Evolutionary conservation across 2,329 filamentous ascomycete species (phyloP).

Genomic region (Fusarium sp.): DNA sequence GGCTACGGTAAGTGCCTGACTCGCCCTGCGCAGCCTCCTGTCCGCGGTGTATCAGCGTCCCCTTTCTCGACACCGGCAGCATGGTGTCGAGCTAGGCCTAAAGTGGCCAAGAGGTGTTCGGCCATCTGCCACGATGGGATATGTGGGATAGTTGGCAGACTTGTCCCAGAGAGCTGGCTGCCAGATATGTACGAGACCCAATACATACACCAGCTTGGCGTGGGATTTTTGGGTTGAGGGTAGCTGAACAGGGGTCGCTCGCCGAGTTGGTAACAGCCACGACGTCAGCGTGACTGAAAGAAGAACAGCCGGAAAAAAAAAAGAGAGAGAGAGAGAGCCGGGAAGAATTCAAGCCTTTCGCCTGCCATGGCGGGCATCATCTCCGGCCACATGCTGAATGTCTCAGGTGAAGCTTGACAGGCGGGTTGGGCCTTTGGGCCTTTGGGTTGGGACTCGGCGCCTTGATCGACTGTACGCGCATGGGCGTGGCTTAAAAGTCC

Average conservation of each 20-base stretch:
- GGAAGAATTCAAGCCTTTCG: constrained; percentile 19
- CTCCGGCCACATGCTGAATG: constrained; percentile 29
- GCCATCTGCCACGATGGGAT: background rate
- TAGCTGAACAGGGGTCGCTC: constrained; percentile 31
- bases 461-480: constrained; percentile 37
- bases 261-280: constrained; percentile 17
- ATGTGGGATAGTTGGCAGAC: constrained; percentile 2
- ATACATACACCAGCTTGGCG: constrained; percentile 19
- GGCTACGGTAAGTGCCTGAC: constrained; percentile 29
- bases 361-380: constrained; percentile 34
- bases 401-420: constrained; percentile 44
- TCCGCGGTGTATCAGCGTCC: constrained; percentile 19
- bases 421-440: constrained; percentile 19
- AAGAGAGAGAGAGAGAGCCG: background rate
- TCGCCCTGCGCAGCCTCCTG: constrained; percentile 23
- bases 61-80: constrained; percentile 24
- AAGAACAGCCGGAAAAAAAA: constrained; percentile 5
- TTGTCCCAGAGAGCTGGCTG: background rate
- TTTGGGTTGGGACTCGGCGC: constrained; percentile 18
- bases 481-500: constrained; percentile 39
- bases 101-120: constrained; percentile 9
- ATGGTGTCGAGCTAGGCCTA: constrained; percentile 22
- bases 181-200: constrained; percentile 7
- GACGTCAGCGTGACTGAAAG: constrained; percentile 23
- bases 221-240: constrained; percentile 17